Percentiles rank a stretch among this genome's conserved stretches.
phyloP scores from a whole-genome alignment of 2,329 filamentous ascomycete genomes.

The Cercospora brassicicola region DNA sequence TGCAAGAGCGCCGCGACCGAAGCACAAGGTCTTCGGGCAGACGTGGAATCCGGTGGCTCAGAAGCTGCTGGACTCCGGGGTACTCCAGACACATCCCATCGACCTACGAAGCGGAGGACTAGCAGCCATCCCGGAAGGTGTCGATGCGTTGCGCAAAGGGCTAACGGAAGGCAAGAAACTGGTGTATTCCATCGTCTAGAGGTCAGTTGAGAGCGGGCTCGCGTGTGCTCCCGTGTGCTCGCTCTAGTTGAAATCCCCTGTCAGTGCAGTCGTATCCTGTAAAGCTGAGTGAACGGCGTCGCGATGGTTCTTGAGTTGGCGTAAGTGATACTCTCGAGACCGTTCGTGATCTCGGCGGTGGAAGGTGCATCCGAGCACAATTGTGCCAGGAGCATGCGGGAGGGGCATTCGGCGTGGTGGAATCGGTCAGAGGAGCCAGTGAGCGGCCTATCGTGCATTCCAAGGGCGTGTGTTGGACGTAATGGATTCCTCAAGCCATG shows the following conservation, averaged over 20 bases:
- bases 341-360: not conserved
- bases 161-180: conserved; percentile 22
- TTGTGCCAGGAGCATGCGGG: not conserved
- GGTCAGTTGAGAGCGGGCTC: not conserved
- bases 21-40: conserved; percentile 20
- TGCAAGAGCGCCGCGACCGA: conserved; percentile 17
- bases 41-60: conserved; percentile 24
- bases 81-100: conserved; percentile 21
- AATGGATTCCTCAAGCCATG: not conserved
- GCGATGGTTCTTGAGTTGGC: too few species aligned
- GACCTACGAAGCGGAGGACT: conserved; percentile 22
- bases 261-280: not conserved
- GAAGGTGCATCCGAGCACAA: not conserved
- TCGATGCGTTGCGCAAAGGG: conserved; percentile 23
- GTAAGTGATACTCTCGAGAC: not conserved
- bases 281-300: not conserved
- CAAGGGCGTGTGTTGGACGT: not conserved
- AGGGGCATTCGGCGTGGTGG: not conserved
- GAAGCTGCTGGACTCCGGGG: conserved; percentile 18
- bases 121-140: conserved; percentile 18
- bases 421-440: not conserved
- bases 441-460: not conserved
- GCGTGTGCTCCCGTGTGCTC: not conserved
- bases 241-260: not conserved
- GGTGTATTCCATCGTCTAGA: conserved; percentile 23